Evolutionary conservation across 768 basidiomycete species (phyloP).

Genomic region (Panaeolus cyanescens): DNA sequence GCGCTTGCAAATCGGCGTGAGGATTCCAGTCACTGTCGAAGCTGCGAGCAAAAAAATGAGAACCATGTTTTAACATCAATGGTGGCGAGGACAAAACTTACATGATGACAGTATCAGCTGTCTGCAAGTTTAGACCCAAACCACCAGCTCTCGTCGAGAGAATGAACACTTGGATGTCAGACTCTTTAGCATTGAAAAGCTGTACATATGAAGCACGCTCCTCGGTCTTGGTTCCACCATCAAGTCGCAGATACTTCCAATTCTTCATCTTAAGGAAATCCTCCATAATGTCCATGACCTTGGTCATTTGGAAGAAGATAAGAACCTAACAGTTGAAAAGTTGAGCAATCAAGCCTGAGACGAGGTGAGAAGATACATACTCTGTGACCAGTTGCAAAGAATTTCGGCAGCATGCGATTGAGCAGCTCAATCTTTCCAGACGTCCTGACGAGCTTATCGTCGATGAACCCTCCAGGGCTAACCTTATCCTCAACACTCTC

Average conservation of each 20-base stretch:
- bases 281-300: constrained; percentile 98
- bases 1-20: constrained; percentile 98
- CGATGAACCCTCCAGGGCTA: constrained; percentile 78
- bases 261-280: constrained; percentile 89
- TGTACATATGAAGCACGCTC: constrained; percentile 88
- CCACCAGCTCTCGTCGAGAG: constrained; percentile 93
- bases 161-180: constrained; percentile 90
- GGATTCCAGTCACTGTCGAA: constrained; percentile 95
- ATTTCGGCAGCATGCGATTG: constrained; percentile 90
- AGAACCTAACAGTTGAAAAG: constrained; percentile 60
- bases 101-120: constrained; percentile 96
- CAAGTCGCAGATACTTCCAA: constrained; percentile 89
- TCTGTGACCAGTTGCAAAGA: constrained; percentile 90
- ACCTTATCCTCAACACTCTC: constrained; percentile 94
- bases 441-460: constrained; percentile 82
- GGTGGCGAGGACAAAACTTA: constrained; percentile 37
- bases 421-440: constrained; percentile 95
- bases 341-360: neutral
- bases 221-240: constrained; percentile 95
- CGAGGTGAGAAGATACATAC: constrained; percentile 38
- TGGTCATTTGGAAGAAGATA: constrained; percentile 99
- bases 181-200: constrained; percentile 86
- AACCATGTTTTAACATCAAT: neutral
- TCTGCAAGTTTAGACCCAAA: constrained; percentile 92
- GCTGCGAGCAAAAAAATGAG: constrained; percentile 34